Conservation (phyloP, 257 asterid species). For the Paulownia fortunei region DNA sequence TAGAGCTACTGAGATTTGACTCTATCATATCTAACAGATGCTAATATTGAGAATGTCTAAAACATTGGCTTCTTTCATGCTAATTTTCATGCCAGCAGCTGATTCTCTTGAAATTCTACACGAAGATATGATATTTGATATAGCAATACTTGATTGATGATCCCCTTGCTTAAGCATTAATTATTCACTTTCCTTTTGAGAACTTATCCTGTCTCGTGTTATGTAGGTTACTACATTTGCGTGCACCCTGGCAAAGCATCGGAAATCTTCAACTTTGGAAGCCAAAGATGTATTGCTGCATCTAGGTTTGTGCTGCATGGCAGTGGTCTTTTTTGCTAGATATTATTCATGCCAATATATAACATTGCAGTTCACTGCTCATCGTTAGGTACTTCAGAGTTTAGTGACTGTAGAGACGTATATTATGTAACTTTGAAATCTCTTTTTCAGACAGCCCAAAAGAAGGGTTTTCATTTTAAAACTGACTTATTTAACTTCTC, state of each 20-base stretch:
- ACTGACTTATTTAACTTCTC: neutral
- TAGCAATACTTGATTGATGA: constrained; percentile 11
- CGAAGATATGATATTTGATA: neutral
- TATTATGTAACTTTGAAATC: neutral
- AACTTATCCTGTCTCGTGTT: constrained; percentile 13
- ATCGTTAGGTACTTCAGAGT: constrained; percentile 12
- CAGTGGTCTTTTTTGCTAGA: constrained; percentile 17
- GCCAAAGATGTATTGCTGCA: constrained; percentile 89
- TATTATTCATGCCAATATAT: constrained; percentile 17
- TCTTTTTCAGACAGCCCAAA: neutral
- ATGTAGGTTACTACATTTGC: constrained; percentile 81
- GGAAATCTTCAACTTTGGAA: constrained; percentile 90
- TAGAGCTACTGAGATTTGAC: constrained; percentile 7
- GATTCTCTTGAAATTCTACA: constrained; percentile 7
- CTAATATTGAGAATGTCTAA: neutral
- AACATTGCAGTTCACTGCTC: neutral
- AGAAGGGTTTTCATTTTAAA: neutral
- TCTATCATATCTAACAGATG: neutral
- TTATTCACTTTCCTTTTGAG: constrained; percentile 10
- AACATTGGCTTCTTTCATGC: constrained; percentile 4
- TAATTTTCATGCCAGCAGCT: constrained; percentile 1
- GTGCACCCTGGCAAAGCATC: constrained; percentile 94
- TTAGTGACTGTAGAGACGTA: neutral
- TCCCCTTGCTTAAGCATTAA: constrained; percentile 19
- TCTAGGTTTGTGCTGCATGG: constrained; percentile 74